Percentiles rank a stretch among this genome's conserved stretches.
phyloP scores from a whole-genome alignment of 2,329 filamentous ascomycete genomes.

The Microdochium nivale region DNA sequence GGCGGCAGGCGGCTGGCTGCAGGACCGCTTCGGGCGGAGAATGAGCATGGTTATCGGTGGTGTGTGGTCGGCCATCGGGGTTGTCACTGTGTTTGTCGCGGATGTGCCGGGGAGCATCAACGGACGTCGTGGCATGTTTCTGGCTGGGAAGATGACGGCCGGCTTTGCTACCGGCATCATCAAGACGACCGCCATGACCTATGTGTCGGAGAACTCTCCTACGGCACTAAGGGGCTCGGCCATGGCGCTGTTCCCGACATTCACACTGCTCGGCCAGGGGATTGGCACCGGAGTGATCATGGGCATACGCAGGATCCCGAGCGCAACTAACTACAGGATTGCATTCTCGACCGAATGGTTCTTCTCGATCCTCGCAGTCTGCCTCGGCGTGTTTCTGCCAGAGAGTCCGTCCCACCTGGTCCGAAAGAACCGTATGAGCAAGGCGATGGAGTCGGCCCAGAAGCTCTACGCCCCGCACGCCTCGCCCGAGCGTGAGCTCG shows the following conservation, averaged over 20 bases:
- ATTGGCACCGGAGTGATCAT: slow-evolving; percentile 34
- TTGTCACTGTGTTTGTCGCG: slow-evolving; percentile 24
- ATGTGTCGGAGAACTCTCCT: slow-evolving; percentile 41
- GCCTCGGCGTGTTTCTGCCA: slow-evolving; percentile 34
- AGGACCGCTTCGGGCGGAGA: slow-evolving; percentile 29
- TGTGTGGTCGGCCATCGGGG: slow-evolving; percentile 24
- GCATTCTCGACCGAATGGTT: slow-evolving; percentile 35
- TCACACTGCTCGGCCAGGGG: slow-evolving; percentile 38
- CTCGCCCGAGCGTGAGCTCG: slow-evolving; percentile 29
- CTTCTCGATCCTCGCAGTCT: slow-evolving; percentile 30
- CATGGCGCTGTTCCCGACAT: slow-evolving; percentile 39
- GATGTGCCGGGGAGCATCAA: slow-evolving; percentile 18
- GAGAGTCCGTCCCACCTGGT: slow-evolving; percentile 42
- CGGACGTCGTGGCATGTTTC: slow-evolving; percentile 20
- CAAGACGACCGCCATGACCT: slow-evolving; percentile 33
- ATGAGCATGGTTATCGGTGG: slow-evolving; percentile 24
- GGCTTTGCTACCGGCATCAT: slow-evolving; percentile 35
- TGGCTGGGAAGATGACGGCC: slow-evolving; percentile 35
- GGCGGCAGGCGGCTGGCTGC: slow-evolving; percentile 25
- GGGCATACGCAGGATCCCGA: slow-evolving; percentile 14
- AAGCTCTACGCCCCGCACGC: slow-evolving; percentile 34
- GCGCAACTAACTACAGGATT: slow-evolving; percentile 25
- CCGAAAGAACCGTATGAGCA: slow-evolving; percentile 25
- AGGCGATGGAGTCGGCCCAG: slow-evolving; percentile 35
- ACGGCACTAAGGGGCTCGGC: slow-evolving; percentile 33